Evolutionary conservation across 1,139 yeast species (phyloP), one percentile per base, ranked within the genome.

Genomic region (Kazachstania sp.): DNA sequence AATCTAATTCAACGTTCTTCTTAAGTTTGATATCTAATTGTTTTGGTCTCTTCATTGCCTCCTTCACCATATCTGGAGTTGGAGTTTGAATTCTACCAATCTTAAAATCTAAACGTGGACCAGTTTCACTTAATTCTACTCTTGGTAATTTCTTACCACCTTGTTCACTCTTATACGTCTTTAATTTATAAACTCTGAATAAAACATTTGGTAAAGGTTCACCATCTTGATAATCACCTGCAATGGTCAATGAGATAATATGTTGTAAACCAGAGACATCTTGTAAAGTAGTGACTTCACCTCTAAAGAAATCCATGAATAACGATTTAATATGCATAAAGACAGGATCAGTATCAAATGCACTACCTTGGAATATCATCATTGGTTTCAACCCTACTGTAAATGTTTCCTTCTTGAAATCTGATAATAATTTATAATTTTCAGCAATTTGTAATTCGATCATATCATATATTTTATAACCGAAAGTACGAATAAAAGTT

Each of bases 211-310:
- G 97, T 54, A 88, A 73, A 41, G 79, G 71, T 51, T 80, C 82
- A 57, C 86, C 88, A 54, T 85, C 95, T 51, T 85, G 83, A 48
- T 71, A 72, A 57, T 80, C 86, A 53, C 81, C 83, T 35, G 81
- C 86, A 2, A 86, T 81, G 29, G 95, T 83, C 50, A 92, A 69
- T 2, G 95, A 79, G 57, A 92, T 87, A 46, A 92, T 82, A 64
- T 86, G 86, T 69, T 92, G 97, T 57, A 92, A 73, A 44, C 97
- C 97, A 4, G 96, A 95, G 47, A 90, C 95, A 66, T 94, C 98
- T 61, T 87, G 90, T 60, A 86, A 73, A 51, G 81, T 83, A 28
- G 94, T 81, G 50, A 77, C 81, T 57, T 85, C 87, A 34, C 97
- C 97, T 54, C 95, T 76, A 75, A 83, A 92, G 66, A 94, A 85